A percentile compares a stretch with the other conserved stretches of the same genome.
Evolutionary conservation across 768 basidiomycete species (phyloP).

Genomic region (Suillus plorans): DNA sequence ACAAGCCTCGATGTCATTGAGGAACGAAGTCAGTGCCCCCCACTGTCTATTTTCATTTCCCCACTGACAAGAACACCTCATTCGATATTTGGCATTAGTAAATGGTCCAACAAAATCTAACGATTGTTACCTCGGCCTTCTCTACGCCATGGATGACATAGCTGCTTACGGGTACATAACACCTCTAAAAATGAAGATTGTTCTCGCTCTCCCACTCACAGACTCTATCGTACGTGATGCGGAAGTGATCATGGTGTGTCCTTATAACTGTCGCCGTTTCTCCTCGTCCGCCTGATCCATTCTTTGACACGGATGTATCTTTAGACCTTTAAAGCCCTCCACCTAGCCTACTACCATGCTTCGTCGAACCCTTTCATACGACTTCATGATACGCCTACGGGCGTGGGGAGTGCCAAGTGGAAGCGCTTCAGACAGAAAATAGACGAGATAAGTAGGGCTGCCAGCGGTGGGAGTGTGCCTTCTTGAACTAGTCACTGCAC

Average conservation of each 20-base stretch:
- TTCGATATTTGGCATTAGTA: slow-evolving; percentile 12
- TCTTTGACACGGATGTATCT: not conserved
- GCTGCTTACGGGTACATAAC: slow-evolving; percentile 93
- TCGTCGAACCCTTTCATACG: slow-evolving; percentile 86
- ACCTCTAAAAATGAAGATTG: slow-evolving; percentile 84
- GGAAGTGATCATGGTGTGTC: slow-evolving; percentile 71
- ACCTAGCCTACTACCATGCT: slow-evolving; percentile 83
- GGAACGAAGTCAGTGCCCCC: slow-evolving; percentile 68
- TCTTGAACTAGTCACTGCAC: slow-evolving; percentile 15
- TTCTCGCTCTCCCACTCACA: slow-evolving; percentile 74
- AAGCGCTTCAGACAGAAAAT: slow-evolving; percentile 66
- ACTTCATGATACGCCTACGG: slow-evolving; percentile 51
- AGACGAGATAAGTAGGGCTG: slow-evolving; percentile 69
- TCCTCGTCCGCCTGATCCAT: not conserved
- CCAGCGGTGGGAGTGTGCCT: slow-evolving; percentile 40
- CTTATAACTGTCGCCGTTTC: not conserved
- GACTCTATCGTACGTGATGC: slow-evolving; percentile 80
- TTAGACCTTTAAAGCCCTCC: slow-evolving; percentile 86
- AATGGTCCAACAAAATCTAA: slow-evolving; percentile 53
- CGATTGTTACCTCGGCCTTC: slow-evolving; percentile 82
- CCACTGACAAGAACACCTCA: not conserved
- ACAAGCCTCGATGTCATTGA: slow-evolving; percentile 90
- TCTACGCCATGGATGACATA: slow-evolving; percentile 91
- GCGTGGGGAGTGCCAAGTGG: slow-evolving; percentile 66
- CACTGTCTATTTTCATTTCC: not conserved